phyloP scores from a whole-genome alignment of 352 stramenopile species.

The Elongisporangium senticosum region DNA sequence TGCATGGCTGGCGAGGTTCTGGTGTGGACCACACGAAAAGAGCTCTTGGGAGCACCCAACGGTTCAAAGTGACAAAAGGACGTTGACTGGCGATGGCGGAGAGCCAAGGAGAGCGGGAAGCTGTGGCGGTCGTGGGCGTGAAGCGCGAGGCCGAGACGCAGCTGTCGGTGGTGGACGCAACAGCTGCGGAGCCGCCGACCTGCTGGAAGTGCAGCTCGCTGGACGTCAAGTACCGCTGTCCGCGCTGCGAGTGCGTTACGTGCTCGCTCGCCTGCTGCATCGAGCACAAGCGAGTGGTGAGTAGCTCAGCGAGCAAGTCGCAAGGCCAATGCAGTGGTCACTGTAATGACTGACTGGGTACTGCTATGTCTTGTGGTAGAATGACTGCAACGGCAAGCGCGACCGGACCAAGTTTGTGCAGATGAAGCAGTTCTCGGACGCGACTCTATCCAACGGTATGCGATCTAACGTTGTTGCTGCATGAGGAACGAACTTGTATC shows the following conservation, averaged over 20 bases:
- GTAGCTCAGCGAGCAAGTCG: neutral
- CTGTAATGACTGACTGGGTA: neutral
- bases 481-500: neutral
- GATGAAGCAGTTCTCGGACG: slow-evolving; percentile 68
- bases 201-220: slow-evolving; percentile 42
- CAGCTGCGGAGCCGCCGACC: slow-evolving; percentile 4
- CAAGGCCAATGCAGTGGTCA: neutral
- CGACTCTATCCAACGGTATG: slow-evolving; percentile 69
- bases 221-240: slow-evolving; percentile 83
- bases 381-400: slow-evolving; percentile 73
- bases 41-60: neutral
- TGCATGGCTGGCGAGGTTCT: neutral
- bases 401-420: slow-evolving; percentile 78
- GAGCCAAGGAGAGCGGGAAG: neutral
- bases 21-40: neutral
- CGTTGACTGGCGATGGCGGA: slow-evolving; percentile 9
- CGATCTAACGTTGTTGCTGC: neutral
- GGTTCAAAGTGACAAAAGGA: neutral
- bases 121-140: slow-evolving; percentile 7
- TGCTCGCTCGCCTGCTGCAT: slow-evolving; percentile 77
- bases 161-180: slow-evolving; percentile 2
- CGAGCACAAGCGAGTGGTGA: slow-evolving; percentile 73
- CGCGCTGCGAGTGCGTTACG: slow-evolving; percentile 76
- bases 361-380: slow-evolving; percentile 25
- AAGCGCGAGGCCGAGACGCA: slow-evolving; percentile 27